Evolutionary conservation across 2,329 filamentous ascomycete genomes (phyloP), one percentile per base, ranked within the genome.

Genomic region (Nothopassalora personata): DNA sequence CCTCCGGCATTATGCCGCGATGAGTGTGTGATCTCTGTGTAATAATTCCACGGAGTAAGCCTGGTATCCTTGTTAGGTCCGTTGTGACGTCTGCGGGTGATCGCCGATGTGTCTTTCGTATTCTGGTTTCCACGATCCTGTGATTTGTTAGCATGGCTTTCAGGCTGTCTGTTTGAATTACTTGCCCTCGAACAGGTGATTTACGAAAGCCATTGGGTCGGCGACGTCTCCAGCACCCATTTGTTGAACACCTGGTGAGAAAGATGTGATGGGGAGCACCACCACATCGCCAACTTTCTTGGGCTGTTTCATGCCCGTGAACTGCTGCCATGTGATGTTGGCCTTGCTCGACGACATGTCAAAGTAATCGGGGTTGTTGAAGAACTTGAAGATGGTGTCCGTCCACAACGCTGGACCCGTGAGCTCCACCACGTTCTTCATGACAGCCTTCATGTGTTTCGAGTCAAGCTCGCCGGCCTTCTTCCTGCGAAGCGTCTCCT

Each of bases 371-470:
- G 85, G 82, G 73, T 97, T 88, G 75, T 97, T 99, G 79, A 99
- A 90, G 77, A 96, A 99, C 60, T 86, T 82, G 76, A 99, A 96
- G 63, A 99, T 83, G 23, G 82, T 81, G 75, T 99, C 94, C 0
- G 94, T 99, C 94, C 94, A 99, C 39, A 96, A 77, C 0, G 90
- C 94, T 0, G 94, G 94, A 0, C 94, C 94, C 0, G 94, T 97
- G 70, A 96, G 94, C 74, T 97, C 93, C 59, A 97, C 88, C 28
- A 97, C 88, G 59, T 85, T 86, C 75, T 88, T 89, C 70, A 87
- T 84, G 70, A 78, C 74, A 7, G 6, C 23, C 34, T 56, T 62
- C 49, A 64, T 68, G 65, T 85, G 63, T 39, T 70, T 83, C 59
- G 79, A 81, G 59, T 80, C 80, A 23, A 96, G 80, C 50, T 81